phyloP scores from a whole-genome alignment of 768 basidiomycete genomes.

The Pleurotus tuoliensis region DNA sequence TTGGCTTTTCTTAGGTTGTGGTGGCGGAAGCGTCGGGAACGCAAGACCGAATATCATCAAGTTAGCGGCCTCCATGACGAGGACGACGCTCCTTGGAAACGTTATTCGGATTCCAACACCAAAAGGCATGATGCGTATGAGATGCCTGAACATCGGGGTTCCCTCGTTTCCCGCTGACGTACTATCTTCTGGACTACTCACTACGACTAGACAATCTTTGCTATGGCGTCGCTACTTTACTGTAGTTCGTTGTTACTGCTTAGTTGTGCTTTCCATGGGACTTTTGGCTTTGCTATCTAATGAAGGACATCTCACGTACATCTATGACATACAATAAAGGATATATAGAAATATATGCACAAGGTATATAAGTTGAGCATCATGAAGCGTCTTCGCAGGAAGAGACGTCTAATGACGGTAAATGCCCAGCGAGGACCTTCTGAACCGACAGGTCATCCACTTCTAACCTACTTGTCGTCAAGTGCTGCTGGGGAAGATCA shows the following conservation, averaged over 20 bases:
- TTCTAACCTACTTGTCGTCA: neutral
- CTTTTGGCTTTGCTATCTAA: no score
- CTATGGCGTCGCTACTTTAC: neutral
- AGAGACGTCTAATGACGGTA: neutral
- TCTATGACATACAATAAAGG: no score
- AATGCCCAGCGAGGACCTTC: neutral
- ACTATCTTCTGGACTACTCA: no score
- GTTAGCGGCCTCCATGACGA: slow-evolving; percentile 6
- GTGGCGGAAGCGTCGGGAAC: slow-evolving; percentile 22
- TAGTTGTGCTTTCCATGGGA: no score
- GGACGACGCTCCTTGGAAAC: slow-evolving; percentile 5
- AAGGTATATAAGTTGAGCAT: no score
- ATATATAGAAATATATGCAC: no score
- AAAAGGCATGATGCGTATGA: slow-evolving; percentile 5
- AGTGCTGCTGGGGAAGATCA: slow-evolving; percentile 28
- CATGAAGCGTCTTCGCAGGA: no score
- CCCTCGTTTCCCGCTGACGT: neutral
- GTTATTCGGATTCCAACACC: neutral
- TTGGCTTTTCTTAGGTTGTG: slow-evolving; percentile 16
- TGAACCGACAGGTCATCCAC: neutral
- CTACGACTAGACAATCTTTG: neutral
- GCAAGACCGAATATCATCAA: slow-evolving; percentile 1
- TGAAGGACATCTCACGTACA: no score
- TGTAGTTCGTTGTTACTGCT: neutral
- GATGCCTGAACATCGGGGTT: slow-evolving; percentile 5